Evolutionary conservation across 352 stramenopile species (phyloP).

Genomic region (Phytophthora sojae): DNA sequence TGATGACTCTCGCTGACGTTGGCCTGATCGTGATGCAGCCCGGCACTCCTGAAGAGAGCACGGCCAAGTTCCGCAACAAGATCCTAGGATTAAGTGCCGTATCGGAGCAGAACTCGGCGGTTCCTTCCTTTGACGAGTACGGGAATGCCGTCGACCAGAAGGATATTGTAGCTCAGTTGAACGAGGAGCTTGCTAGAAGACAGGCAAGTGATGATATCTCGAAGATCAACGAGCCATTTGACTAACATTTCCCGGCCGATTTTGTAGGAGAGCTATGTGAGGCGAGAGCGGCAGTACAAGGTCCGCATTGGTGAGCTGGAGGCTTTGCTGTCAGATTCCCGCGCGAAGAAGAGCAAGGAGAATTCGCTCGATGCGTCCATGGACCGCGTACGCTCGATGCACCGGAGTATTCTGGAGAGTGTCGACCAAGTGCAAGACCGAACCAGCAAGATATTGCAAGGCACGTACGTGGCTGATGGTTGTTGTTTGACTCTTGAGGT

Average conservation of each 20-base stretch:
- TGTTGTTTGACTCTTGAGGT: not conserved
- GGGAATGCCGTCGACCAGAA: conserved; percentile 46
- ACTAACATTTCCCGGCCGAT: not conserved
- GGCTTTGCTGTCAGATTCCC: conserved; percentile 64
- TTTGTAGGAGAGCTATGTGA: conserved; percentile 84
- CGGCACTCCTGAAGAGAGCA: conserved; percentile 44
- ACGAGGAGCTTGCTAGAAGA: conserved; percentile 66
- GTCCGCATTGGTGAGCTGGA: conserved; percentile 87
- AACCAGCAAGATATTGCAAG: conserved; percentile 91
- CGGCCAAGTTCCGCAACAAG: conserved; percentile 62
- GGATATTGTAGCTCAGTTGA: conserved; percentile 64
- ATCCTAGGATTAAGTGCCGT: conserved; percentile 58
- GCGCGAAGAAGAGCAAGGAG: conserved; percentile 79
- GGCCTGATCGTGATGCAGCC: conserved; percentile 10
- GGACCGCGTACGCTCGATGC: conserved; percentile 83
- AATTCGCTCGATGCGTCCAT: conserved; percentile 78
- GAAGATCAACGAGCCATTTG: no score
- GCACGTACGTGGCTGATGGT: conserved; percentile 30
- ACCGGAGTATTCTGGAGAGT: conserved; percentile 88
- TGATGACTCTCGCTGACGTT: conserved; percentile 11
- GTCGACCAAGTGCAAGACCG: conserved; percentile 92
- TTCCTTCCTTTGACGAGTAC: conserved; percentile 31
- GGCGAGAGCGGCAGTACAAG: conserved; percentile 89
- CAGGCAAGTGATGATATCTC: conserved; percentile 33
- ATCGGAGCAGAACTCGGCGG: conserved; percentile 47